Percentiles rank a stretch among this genome's conserved stretches.
phyloP scores from a whole-genome alignment of 768 basidiomycete genomes.

The Termitomyces sp. region DNA sequence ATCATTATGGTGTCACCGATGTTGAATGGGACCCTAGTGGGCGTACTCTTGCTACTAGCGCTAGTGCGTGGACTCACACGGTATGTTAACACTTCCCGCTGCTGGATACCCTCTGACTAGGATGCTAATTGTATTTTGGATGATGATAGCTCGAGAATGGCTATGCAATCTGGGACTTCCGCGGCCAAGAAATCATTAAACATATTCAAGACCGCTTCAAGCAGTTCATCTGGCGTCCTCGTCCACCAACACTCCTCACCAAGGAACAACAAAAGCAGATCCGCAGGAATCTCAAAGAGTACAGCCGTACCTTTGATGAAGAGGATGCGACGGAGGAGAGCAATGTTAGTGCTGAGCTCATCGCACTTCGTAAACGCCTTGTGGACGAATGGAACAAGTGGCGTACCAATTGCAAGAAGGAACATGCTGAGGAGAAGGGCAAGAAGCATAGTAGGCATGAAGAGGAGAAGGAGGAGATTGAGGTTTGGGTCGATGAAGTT shows the following conservation, averaged over 20 bases:
- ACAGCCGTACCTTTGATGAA: slow-evolving; percentile 89
- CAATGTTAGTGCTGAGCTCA: slow-evolving; percentile 89
- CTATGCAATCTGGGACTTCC: slow-evolving; percentile 96
- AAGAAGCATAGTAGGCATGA: slow-evolving; percentile 11
- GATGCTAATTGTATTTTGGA: background rate
- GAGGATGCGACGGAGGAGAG: slow-evolving; percentile 95
- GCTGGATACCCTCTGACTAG: slow-evolving; percentile 6
- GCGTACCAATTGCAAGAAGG: slow-evolving; percentile 56
- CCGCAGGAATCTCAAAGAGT: slow-evolving; percentile 86
- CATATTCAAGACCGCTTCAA: slow-evolving; percentile 93
- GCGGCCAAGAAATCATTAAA: slow-evolving; percentile 90
- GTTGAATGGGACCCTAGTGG: slow-evolving; percentile 99
- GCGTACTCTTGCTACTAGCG: slow-evolving; percentile 87
- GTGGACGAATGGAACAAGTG: slow-evolving; percentile 99
- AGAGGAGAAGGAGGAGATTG: slow-evolving; percentile 80
- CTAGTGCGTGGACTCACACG: slow-evolving; percentile 92
- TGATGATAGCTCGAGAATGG: slow-evolving; percentile 86
- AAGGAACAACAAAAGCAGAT: slow-evolving; percentile 87
- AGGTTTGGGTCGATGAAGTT: slow-evolving; percentile 91
- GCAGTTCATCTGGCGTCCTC: slow-evolving; percentile 97
- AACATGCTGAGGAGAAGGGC: slow-evolving; percentile 8
- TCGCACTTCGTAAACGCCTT: slow-evolving; percentile 83
- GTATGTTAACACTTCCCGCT: slow-evolving; percentile 39
- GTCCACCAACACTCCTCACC: slow-evolving; percentile 81
- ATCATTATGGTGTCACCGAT: slow-evolving; percentile 97